Conservation (phyloP, 1,284 basidiomycete species). For the Amylostereum areolatum region DNA sequence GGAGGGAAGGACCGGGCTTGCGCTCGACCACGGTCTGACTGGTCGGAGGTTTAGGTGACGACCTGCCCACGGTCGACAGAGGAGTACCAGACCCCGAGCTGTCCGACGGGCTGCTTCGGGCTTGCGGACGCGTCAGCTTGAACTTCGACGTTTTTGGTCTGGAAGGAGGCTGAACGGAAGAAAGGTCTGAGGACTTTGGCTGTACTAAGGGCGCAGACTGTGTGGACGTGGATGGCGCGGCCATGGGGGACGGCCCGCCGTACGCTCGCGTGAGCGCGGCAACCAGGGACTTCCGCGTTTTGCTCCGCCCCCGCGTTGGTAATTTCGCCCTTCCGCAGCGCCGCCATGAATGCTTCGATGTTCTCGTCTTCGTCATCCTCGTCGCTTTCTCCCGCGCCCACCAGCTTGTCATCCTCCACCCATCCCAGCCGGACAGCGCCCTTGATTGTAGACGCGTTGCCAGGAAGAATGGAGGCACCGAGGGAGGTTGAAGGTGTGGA, state of each 20-base stretch:
- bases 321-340: conserved; percentile 50
- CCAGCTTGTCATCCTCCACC: conserved; percentile 47
- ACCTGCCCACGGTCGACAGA: conserved; percentile 18
- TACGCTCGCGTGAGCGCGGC: conserved; percentile 10
- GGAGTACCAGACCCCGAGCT: conserved; percentile 19
- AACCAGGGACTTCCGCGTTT: conserved; percentile 11
- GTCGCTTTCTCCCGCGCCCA: conserved; percentile 48
- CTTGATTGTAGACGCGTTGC: conserved; percentile 45
- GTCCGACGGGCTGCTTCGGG: conserved; percentile 1
- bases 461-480: conserved; percentile 44
- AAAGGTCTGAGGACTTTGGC: too few species aligned
- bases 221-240: background rate
- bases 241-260: conserved; percentile 1
- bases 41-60: conserved; percentile 25
- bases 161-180: conserved; percentile 7
- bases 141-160: conserved; percentile 34
- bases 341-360: conserved; percentile 47
- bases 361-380: conserved; percentile 45
- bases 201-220: conserved; percentile 2
- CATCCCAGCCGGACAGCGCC: conserved; percentile 56
- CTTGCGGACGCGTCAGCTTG: conserved; percentile 23
- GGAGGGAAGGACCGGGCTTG: background rate
- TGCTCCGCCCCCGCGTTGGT: conserved; percentile 49
- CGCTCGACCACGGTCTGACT: conserved; percentile 20
- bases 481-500: conserved; percentile 31